A percentile compares a stretch with the other conserved stretches of the same genome.
Evolutionary conservation across 2,329 filamentous ascomycete genomes (phyloP).

Genomic region (Aspergillus niger): DNA sequence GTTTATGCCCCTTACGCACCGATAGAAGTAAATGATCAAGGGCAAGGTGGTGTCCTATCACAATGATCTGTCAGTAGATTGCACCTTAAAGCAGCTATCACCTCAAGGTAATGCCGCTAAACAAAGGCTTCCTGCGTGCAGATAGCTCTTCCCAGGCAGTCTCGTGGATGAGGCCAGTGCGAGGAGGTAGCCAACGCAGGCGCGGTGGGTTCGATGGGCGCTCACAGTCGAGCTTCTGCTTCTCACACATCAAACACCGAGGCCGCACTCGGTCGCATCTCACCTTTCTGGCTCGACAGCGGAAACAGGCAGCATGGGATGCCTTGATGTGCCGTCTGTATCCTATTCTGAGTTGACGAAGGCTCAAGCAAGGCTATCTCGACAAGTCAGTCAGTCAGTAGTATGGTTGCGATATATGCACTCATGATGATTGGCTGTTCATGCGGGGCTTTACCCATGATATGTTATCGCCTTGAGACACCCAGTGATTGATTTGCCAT

Average conservation of each 20-base stretch:
- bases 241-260: slow-evolving; percentile 7
- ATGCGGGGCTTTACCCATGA: neutral
- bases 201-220: slow-evolving; percentile 3
- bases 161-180: neutral
- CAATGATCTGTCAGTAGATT: neutral
- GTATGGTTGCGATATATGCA: neutral
- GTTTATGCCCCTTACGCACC: slow-evolving; percentile 8
- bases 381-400: neutral
- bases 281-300: slow-evolving; percentile 13
- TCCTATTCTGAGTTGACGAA: neutral
- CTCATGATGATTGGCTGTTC: neutral
- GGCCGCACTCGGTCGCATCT: slow-evolving; percentile 9
- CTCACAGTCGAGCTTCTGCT: neutral
- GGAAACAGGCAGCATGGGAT: slow-evolving; percentile 2
- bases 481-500: too few relatives aligned
- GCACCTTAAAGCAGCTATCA: neutral
- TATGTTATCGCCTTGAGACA: neutral
- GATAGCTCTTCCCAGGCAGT: slow-evolving; percentile 1
- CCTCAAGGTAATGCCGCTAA: neutral
- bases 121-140: slow-evolving; percentile 5
- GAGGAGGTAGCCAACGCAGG: slow-evolving; percentile 6
- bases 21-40: slow-evolving; percentile 12
- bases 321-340: neutral
- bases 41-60: slow-evolving; percentile 1
- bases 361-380: neutral